Percentiles rank a stretch among this genome's conserved stretches.
phyloP scores from a whole-genome alignment of 768 basidiomycete genomes.

The Termitomyces sp. region DNA sequence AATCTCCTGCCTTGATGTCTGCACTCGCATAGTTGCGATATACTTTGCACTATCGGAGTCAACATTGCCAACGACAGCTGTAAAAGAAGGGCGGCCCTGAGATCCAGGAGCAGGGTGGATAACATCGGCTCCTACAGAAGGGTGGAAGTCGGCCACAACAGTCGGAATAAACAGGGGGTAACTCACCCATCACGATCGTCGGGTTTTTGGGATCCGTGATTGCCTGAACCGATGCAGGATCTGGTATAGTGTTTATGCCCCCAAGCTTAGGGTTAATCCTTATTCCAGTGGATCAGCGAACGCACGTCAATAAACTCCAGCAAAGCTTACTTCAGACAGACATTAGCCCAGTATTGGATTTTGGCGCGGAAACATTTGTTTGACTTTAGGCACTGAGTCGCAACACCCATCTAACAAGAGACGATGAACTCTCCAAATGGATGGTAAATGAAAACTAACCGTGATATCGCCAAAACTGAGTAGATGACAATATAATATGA shows the following conservation, averaged over 20 bases:
- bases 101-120: constrained; percentile 77
- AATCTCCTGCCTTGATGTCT: constrained; percentile 58
- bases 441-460: constrained; percentile 14
- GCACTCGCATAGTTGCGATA: constrained; percentile 44
- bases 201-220: constrained; percentile 64
- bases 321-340: constrained; percentile 63
- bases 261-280: constrained; percentile 84
- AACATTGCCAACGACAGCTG: constrained; percentile 69
- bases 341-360: constrained; percentile 76
- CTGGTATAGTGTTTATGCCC: constrained; percentile 73
- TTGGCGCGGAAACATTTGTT: constrained; percentile 60
- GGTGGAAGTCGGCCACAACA: not conserved
- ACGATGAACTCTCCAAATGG: not conserved
- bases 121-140: constrained; percentile 60
- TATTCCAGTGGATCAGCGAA: not conserved
- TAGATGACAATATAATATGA: not conserved
- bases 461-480: constrained; percentile 49
- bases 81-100: constrained; percentile 68
- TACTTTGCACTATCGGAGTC: constrained; percentile 70
- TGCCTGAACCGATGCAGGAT: constrained; percentile 47
- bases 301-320: not conserved
- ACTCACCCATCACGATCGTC: constrained; percentile 69
- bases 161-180: not conserved
- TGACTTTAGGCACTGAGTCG: constrained; percentile 74
- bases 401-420: constrained; percentile 54